Evolutionary conservation across 305 asterid genomes (phyloP).

Genomic region (Vinca major): DNA sequence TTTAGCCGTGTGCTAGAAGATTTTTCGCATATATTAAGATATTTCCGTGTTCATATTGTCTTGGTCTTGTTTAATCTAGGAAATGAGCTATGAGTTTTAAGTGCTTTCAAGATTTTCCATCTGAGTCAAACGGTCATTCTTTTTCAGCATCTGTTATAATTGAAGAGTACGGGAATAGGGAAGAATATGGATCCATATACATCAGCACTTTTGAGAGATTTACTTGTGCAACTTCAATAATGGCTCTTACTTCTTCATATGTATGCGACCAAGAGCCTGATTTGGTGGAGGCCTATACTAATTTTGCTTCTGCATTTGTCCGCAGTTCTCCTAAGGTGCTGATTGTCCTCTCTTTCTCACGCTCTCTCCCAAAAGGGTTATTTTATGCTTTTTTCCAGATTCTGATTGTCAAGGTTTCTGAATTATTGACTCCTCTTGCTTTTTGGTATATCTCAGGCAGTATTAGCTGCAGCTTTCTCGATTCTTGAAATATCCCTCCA

Average conservation of each 20-base stretch:
- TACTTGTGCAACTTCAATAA: conserved; percentile 61
- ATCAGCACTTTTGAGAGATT: conserved; percentile 67
- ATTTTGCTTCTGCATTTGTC: conserved; percentile 61
- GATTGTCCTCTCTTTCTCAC: conserved; percentile 5
- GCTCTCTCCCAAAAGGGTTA: conserved; percentile 7
- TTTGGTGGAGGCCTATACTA: conserved; percentile 79
- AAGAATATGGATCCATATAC: conserved; percentile 65
- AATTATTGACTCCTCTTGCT: background rate
- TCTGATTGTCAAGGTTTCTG: conserved; percentile 7
- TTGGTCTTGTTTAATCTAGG: background rate
- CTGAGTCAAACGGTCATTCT: conserved; percentile 18
- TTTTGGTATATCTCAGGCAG: conserved; percentile 45
- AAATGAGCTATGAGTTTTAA: conserved; percentile 8
- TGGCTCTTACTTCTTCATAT: conserved; percentile 79
- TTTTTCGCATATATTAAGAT: background rate
- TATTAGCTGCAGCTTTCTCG: conserved; percentile 65
- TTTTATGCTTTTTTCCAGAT: conserved; percentile 4
- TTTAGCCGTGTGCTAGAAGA: background rate
- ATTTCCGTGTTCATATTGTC: conserved; percentile 1
- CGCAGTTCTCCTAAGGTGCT: conserved; percentile 69
- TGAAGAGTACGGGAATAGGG: conserved; percentile 74
- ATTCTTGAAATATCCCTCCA: conserved; percentile 71
- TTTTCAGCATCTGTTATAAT: conserved; percentile 69
- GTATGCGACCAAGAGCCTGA: conserved; percentile 95
- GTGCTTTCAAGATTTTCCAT: conserved; percentile 1